Percentiles rank a stretch among this genome's conserved stretches.
Evolutionary conservation across 1,284 basidiomycete species (phyloP).

Genomic region (Cryptococcus wingfieldii): DNA sequence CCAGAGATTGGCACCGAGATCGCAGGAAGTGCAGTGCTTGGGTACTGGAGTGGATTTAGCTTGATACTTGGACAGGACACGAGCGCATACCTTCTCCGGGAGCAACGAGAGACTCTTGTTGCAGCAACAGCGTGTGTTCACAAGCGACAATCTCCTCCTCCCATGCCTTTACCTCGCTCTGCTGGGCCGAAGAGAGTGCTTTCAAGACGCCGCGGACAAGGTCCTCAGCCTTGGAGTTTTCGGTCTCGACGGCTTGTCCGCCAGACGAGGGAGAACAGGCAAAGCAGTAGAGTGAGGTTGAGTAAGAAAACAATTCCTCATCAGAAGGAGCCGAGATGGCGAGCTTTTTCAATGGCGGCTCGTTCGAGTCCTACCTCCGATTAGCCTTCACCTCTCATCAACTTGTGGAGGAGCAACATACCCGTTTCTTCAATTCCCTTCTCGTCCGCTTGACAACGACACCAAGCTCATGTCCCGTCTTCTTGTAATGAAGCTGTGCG

Average conservation of each 20-base stretch:
- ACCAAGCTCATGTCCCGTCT: conserved; percentile 69
- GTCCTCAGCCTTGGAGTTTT: conserved; percentile 52
- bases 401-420: conserved; percentile 48
- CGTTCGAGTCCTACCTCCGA: conserved; percentile 54
- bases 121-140: conserved; percentile 76
- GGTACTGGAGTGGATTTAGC: conserved; percentile 54
- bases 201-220: conserved; percentile 71
- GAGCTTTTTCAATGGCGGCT: conserved; percentile 85
- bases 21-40: conserved; percentile 70
- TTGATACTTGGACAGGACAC: not conserved
- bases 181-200: conserved; percentile 80
- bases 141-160: conserved; percentile 88
- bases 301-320: conserved; percentile 78
- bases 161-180: conserved; percentile 95
- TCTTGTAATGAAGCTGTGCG: conserved; percentile 64
- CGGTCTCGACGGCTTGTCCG: conserved; percentile 57
- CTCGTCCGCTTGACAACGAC: conserved; percentile 74
- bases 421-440: conserved; percentile 64
- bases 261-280: conserved; percentile 59
- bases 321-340: conserved; percentile 81
- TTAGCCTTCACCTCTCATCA: not conserved
- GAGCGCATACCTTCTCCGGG: conserved; percentile 33
- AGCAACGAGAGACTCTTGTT: conserved; percentile 56
- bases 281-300: conserved; percentile 71
- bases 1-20: conserved; percentile 87